Percentiles rank a stretch among this genome's conserved stretches.
Evolutionary conservation across 2,329 filamentous ascomycete genomes (phyloP).

Genomic region (Didymella pinodella): DNA sequence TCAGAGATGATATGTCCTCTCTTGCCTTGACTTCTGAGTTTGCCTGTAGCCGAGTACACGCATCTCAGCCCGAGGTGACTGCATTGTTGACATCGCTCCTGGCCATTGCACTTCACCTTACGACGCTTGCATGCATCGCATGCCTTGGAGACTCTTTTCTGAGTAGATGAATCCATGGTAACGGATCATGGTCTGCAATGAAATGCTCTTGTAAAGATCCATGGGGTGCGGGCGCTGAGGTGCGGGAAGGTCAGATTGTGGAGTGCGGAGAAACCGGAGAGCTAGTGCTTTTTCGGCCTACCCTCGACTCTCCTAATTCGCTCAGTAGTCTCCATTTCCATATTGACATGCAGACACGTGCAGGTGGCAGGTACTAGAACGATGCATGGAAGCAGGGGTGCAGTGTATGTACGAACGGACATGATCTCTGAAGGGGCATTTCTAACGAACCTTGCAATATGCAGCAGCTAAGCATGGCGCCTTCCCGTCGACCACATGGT

Average conservation of each 20-base stretch:
- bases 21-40: conserved; percentile 50
- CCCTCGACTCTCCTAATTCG: conserved; percentile 8
- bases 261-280: conserved; percentile 24
- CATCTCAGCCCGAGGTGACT: conserved; percentile 55
- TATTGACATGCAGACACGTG: conserved; percentile 14
- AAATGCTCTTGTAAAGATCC: conserved; percentile 16
- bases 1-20: conserved; percentile 54
- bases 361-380: conserved; percentile 24
- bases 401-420: conserved; percentile 16
- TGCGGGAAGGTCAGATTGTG: conserved; percentile 20
- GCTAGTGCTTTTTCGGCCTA: conserved; percentile 16
- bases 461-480: conserved; percentile 12
- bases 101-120: conserved; percentile 59
- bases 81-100: conserved; percentile 53
- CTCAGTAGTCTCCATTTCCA: conserved; percentile 5
- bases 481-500: conserved; percentile 1
- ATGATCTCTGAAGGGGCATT: conserved; percentile 18
- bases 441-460: conserved; percentile 19
- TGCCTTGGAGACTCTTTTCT: conserved; percentile 51
- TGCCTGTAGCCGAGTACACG: conserved; percentile 53
- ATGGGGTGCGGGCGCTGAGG: conserved; percentile 19
- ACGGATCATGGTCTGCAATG: conserved; percentile 31
- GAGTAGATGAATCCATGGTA: conserved; percentile 36
- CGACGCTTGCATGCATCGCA: conserved; percentile 58
- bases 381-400: conserved; percentile 18